Evolutionary conservation across 1,139 yeast genomes (phyloP), one percentile per base, ranked within the genome.

Genomic region (Candida tropicalis): DNA sequence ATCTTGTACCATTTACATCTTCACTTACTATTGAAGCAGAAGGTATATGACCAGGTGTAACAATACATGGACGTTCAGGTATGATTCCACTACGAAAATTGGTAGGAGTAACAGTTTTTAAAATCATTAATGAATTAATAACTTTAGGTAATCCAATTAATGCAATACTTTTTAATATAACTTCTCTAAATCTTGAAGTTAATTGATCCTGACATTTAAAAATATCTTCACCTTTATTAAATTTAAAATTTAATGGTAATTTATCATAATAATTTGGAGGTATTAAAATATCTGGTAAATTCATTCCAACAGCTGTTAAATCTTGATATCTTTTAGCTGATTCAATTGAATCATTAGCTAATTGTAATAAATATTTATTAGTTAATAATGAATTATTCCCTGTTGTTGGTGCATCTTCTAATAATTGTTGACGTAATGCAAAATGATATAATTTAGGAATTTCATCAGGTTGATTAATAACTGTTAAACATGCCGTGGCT

Each of bases 71-170:
- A 35, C 79, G 56, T 38, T 61, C 66, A 0, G 75, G 66, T 31
- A 53, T 50, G 26, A 47, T 39, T 23, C 55, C 51, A 3, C 74
- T 69, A 37, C 60, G 62, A 46, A 73, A 60, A 42, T 55, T 58
- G 1, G 68, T 59, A 1, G 97, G 96, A 0, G 96, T 87, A 0
- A 72, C 82, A 34, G 77, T 75, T 52, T 81, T 82, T 47, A 89
- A 69, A 32, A 75, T 70, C 63, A 80, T 84, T 56, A 90, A 66
- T 1, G 95, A 79, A 60, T 90, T 90, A 60, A 90, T 90, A 2
- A 91, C 79, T 53, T 84, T 84, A 1, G 97, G 97, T 18, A 90
- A 71, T 0, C 97, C 97, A 12, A 83, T 80, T 39, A 90, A 67
- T 0, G 96, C 95, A 2, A 86, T 75, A 7, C 88, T 74, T 59